These are phyloP conservation scores for Epichloe gansuensis DNA, from an alignment of 2,329 filamentous ascomycete species.

Conservation along the genomic window DNA sequence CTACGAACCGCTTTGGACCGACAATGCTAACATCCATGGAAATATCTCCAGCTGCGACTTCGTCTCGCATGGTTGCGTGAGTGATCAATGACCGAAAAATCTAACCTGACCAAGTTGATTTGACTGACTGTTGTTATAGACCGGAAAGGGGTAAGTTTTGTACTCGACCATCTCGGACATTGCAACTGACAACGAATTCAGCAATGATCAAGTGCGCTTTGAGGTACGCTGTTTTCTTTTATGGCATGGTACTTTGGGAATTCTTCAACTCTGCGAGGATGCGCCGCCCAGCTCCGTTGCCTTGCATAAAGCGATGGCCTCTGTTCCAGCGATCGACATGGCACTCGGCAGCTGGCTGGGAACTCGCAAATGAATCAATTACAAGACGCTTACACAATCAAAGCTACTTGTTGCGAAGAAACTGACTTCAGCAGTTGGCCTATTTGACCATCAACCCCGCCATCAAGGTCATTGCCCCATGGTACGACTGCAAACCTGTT, in stretches of 20 bases:
- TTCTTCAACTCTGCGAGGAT: background rate
- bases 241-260: background rate
- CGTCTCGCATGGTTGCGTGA: slow-evolving; percentile 2
- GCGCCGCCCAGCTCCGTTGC: background rate
- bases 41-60: background rate
- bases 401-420: background rate
- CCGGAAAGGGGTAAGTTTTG: slow-evolving; percentile 2
- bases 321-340: background rate
- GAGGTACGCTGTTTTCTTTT: background rate
- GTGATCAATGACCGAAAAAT: background rate
- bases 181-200: background rate
- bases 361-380: background rate
- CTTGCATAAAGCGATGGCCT: background rate
- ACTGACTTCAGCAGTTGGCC: background rate
- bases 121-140: background rate
- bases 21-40: background rate
- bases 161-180: background rate
- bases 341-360: background rate
- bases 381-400: background rate
- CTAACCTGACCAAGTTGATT: background rate
- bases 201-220: slow-evolving; percentile 2
- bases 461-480: slow-evolving; percentile 2
- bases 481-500: background rate
- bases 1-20: background rate
- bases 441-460: slow-evolving; percentile 1